phyloP scores from a whole-genome alignment of 768 basidiomycete species.

The Auricularia auricula-judae region DNA sequence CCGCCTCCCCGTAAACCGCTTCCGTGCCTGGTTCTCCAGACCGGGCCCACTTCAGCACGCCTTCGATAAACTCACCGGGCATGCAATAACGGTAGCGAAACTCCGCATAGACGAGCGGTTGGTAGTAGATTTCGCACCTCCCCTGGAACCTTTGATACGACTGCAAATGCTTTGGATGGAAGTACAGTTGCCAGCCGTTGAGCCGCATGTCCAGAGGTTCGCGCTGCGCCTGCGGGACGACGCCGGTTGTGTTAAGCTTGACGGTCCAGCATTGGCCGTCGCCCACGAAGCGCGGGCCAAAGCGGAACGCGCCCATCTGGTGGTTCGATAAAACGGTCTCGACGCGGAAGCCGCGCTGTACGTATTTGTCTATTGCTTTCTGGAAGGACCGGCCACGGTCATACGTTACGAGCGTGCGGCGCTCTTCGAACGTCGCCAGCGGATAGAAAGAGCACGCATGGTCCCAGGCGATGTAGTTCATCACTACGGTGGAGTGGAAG shows the following conservation, averaged over 20 bases:
- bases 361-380: conserved; percentile 21
- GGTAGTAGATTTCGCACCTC: too few species aligned
- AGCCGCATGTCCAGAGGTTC: too few species aligned
- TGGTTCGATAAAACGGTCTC: not conserved
- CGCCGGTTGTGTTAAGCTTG: not conserved
- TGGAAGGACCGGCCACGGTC: not conserved
- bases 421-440: conserved; percentile 26
- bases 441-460: conserved; percentile 33
- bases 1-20: too few species aligned
- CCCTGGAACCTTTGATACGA: too few species aligned
- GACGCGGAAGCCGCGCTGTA: conserved; percentile 26
- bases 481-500: conserved; percentile 24
- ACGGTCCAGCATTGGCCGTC: not conserved
- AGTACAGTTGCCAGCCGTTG: too few species aligned
- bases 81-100: too few species aligned
- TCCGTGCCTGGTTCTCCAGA: too few species aligned
- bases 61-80: too few species aligned
- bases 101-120: too few species aligned
- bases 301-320: not conserved
- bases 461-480: conserved; percentile 33
- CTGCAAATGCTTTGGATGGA: too few species aligned
- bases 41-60: too few species aligned
- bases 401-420: conserved; percentile 15
- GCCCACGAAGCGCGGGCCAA: not conserved
- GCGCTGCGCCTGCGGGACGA: not conserved